Evolutionary conservation across 1,139 yeast species (phyloP).

Genomic region (Saccharomyces hybrid): DNA sequence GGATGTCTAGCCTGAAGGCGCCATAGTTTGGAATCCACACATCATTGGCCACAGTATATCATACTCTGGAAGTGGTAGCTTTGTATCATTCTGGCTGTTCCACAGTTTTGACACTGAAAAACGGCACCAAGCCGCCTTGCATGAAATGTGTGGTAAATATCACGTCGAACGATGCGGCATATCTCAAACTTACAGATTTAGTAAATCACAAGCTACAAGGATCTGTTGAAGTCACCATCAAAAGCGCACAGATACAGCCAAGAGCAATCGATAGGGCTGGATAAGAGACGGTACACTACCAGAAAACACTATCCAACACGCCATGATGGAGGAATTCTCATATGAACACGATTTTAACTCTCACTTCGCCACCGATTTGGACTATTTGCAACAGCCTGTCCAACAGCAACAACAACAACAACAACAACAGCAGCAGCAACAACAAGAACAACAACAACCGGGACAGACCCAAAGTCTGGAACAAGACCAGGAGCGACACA

Average conservation of each 20-base stretch:
- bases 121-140: background rate
- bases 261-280: background rate
- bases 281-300: background rate
- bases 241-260: constrained; percentile 5
- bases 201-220: background rate
- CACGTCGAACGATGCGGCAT: background rate
- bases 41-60: background rate
- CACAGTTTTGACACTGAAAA: background rate
- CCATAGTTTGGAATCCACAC: background rate
- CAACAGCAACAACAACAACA: constrained; percentile 1
- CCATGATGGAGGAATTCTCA: constrained; percentile 9
- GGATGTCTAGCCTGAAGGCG: background rate
- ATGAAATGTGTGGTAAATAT: background rate
- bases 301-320: background rate
- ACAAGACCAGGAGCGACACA: background rate
- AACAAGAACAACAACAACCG: background rate
- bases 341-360: constrained; percentile 11
- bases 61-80: background rate
- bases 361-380: constrained; percentile 10
- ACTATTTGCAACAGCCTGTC: background rate
- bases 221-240: background rate
- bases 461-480: background rate
- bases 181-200: background rate
- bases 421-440: background rate
- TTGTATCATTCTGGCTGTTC: background rate